Conservation (phyloP, 805 yeast genomes). For the Torulaspora maleeae region DNA sequence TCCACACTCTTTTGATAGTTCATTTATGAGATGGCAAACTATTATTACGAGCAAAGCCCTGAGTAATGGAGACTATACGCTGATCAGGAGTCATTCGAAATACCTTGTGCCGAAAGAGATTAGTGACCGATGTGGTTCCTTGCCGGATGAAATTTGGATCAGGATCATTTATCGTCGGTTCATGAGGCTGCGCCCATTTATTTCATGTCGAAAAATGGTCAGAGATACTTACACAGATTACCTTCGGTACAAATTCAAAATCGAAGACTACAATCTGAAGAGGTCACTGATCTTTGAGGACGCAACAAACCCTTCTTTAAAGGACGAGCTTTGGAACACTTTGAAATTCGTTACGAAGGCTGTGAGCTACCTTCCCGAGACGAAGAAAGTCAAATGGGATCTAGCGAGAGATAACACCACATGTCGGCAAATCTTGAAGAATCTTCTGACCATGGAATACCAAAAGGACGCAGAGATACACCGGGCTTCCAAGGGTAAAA, state of each 20-base stretch:
- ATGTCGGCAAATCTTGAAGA: constrained; percentile 28
- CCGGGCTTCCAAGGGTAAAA: constrained; percentile 4
- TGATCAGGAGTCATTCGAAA: constrained; percentile 16
- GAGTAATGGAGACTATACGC: constrained; percentile 15
- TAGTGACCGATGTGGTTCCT: not conserved
- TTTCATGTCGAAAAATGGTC: constrained; percentile 28
- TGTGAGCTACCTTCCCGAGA: constrained; percentile 14
- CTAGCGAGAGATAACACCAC: constrained; percentile 18
- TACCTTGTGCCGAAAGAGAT: constrained; percentile 12
- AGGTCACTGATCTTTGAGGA: constrained; percentile 14
- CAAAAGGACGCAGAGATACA: constrained; percentile 18
- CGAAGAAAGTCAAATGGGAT: not conserved
- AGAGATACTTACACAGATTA: constrained; percentile 27
- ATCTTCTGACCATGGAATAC: constrained; percentile 28
- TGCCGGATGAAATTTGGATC: constrained; percentile 4
- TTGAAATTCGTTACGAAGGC: constrained; percentile 27
- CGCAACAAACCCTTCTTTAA: constrained; percentile 2
- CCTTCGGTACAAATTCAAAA: constrained; percentile 27
- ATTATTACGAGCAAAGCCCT: constrained; percentile 22
- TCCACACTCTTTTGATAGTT: no score
- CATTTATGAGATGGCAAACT: constrained; percentile 11
- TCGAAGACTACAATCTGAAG: constrained; percentile 28
- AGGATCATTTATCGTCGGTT: constrained; percentile 26
- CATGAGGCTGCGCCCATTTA: constrained; percentile 26
- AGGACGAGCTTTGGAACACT: constrained; percentile 16